Conservation (phyloP, 805 yeast species). For the Sugiyamaella marilandica region DNA sequence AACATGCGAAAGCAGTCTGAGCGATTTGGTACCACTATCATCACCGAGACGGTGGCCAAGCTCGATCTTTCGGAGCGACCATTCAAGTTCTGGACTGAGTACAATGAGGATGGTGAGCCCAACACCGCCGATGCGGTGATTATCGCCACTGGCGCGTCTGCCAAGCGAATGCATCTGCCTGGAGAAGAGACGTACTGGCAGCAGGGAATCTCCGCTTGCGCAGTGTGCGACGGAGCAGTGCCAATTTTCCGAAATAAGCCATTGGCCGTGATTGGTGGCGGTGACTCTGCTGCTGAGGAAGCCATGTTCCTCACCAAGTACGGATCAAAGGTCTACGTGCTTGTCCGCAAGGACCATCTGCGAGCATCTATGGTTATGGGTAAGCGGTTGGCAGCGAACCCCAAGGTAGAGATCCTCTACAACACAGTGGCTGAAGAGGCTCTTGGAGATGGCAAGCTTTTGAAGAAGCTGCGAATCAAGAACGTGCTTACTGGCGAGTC, state of each 20-base stretch:
- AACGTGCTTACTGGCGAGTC: constrained; percentile 68
- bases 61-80: constrained; percentile 86
- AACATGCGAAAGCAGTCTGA: constrained; percentile 84
- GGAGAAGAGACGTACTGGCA: constrained; percentile 99
- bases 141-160: constrained; percentile 97
- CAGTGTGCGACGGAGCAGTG: constrained; percentile 99
- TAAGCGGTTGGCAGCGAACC: constrained; percentile 78
- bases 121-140: constrained; percentile 88
- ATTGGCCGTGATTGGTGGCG: constrained; percentile 97
- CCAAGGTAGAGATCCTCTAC: constrained; percentile 86
- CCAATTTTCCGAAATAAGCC: constrained; percentile 98
- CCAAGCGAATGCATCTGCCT: constrained; percentile 86
- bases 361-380: constrained; percentile 98
- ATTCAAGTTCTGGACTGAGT: constrained; percentile 95
- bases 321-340: constrained; percentile 89
- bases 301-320: constrained; percentile 95
- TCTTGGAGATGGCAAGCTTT: constrained; percentile 86
- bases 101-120: constrained; percentile 87
- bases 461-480: constrained; percentile 59
- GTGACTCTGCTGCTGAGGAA: constrained; percentile 99
- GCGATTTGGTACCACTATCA: constrained; percentile 86
- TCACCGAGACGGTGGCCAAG: constrained; percentile 92
- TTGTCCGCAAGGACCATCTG: constrained; percentile 90
- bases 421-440: constrained; percentile 83
- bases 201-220: constrained; percentile 98